Conservation (phyloP, 192 early-diverging fungal species). For the Rhizophagus clarus region DNA sequence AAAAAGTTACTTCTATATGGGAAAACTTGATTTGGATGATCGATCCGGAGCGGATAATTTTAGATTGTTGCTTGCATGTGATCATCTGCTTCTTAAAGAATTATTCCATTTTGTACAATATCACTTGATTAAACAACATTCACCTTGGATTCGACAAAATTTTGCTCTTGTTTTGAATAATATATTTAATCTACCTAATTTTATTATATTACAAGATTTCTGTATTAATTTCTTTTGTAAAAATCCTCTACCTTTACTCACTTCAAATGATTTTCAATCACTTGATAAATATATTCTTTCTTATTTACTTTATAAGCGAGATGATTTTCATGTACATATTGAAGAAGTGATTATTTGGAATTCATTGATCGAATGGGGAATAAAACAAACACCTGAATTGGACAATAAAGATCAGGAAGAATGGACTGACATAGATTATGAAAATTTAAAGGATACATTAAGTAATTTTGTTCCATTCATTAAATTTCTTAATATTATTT, state of each 20-base stretch:
- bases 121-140: conserved; percentile 12
- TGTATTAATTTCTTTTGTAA: neutral
- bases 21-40: neutral
- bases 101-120: neutral
- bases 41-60: neutral
- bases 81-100: conserved; percentile 20
- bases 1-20: conserved; percentile 6
- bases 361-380: conserved; percentile 16
- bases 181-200: neutral
- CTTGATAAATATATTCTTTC: conserved; percentile 11
- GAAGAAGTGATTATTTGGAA: conserved; percentile 26
- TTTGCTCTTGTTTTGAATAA: neutral
- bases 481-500: no score
- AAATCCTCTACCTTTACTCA: conserved; percentile 13
- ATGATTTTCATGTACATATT: conserved; percentile 2
- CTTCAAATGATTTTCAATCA: neutral
- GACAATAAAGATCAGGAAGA: no score
- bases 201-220: conserved; percentile 1
- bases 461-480: no score
- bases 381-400: neutral
- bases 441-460: no score
- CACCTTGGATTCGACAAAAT: no score
- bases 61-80: neutral
- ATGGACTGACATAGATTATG: no score
- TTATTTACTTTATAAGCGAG: neutral